Conservation (phyloP, 2,329 filamentous ascomycete species). For the Stagonosporopsis cucurbitacearum region DNA sequence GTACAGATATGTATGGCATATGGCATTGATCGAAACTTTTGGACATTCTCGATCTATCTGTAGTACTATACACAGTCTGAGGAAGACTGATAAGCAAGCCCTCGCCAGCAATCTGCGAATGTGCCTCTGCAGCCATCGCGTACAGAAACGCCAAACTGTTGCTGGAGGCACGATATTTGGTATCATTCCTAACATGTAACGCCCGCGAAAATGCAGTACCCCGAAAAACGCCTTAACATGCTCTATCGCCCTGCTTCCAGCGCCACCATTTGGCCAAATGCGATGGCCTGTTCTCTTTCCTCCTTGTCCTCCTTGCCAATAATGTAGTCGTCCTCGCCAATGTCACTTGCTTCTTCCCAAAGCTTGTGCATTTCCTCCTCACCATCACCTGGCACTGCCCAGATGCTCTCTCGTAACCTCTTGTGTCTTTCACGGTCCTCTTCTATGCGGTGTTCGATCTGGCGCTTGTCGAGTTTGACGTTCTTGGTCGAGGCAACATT, state of each 20-base stretch:
- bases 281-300: conserved; percentile 59
- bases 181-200: conserved; percentile 35
- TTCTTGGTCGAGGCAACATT: conserved; percentile 8
- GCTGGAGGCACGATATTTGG: conserved; percentile 21
- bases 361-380: conserved; percentile 75
- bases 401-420: conserved; percentile 86
- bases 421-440: conserved; percentile 97
- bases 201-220: conserved; percentile 2
- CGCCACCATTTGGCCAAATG: conserved; percentile 35
- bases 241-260: no score
- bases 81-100: conserved; percentile 1
- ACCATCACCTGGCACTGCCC: conserved; percentile 75
- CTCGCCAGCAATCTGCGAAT: not conserved
- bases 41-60: conserved; percentile 39
- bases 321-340: conserved; percentile 85
- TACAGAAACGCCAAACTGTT: not conserved
- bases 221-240: conserved; percentile 1
- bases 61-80: conserved; percentile 27
- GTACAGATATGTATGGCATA: conserved; percentile 49
- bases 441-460: conserved; percentile 95
- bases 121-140: not conserved
- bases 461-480: conserved; percentile 72
- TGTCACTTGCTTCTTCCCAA: conserved; percentile 86
- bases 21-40: conserved; percentile 27
- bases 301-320: conserved; percentile 75